Base-by-base conservation (phyloP, 2,329 filamentous ascomycete species). In the Penicillium occitanis region DNA sequence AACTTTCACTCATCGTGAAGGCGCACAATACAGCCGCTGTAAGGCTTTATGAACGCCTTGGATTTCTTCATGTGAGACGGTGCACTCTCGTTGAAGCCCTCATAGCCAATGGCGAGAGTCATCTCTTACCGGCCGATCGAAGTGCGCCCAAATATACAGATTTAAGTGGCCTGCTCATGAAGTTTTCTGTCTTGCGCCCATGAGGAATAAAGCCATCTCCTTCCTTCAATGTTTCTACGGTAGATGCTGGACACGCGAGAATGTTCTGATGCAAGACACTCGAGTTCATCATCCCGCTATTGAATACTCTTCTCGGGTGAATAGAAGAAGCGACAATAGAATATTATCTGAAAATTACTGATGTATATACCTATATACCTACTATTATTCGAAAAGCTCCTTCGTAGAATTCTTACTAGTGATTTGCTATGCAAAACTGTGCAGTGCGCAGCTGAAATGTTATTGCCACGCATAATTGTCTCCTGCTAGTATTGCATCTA, bases 31-130 rank as follows among this genome's bases (percentile, higher is more conserved):
- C 42, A 46, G 42, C 17, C 42, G 42, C 42, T 19, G 42, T 46
- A 7, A 19, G 6, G 42, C 42, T 46, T 19, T 46, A 46, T 46
- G 42, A 46, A 14, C n/a, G 42, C 17, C 42, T 46, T 19, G 42
- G 42, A 19, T 46, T 46, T 46, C 1, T 19, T 10, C 17, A 19
- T 46, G 67, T 69, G 10, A 75, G 74, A 11, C 71, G 51, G 48
- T 71, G 70, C 58, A 76, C 75, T 13, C 70, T 76, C 22, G 71
- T 67, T 17, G 76, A 76, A 61, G 74, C 74, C 1, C 65, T 75
- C 30, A 51, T 71, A 60, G 69, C 70, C 25, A 76, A 75, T 71
- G 73, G 73, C 0, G 74, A 77, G 67, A 68, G 19, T 22, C 64
- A 73, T 59, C 68, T 76, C 57, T 59, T 77, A 14, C 73, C 75